phyloP scores from a whole-genome alignment of 2,329 filamentous ascomycete genomes.

The Calonectria multiphialidica region DNA sequence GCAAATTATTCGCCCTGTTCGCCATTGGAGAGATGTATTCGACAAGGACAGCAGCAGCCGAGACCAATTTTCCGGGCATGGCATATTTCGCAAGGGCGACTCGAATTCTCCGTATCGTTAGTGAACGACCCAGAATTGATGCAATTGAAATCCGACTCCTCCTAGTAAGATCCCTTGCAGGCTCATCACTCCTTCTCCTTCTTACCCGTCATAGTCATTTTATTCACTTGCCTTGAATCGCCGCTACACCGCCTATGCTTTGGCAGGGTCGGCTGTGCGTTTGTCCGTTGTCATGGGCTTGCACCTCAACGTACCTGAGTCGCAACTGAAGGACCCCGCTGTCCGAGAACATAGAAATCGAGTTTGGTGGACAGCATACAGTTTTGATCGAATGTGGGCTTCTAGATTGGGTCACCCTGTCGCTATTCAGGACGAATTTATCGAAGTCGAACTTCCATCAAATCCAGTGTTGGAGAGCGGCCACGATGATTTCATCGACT shows the following conservation, averaged over 20 bases:
- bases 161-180: slow-evolving; percentile 49
- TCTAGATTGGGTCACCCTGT: slow-evolving; percentile 62
- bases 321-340: slow-evolving; percentile 52
- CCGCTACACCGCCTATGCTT: slow-evolving; percentile 56
- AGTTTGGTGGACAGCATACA: slow-evolving; percentile 59
- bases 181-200: background rate
- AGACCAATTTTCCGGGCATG: slow-evolving; percentile 55
- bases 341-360: slow-evolving; percentile 54
- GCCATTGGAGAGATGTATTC: slow-evolving; percentile 61
- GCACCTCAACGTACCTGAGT: slow-evolving; percentile 53
- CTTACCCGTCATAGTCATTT: slow-evolving; percentile 48
- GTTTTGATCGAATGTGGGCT: slow-evolving; percentile 60
- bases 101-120: slow-evolving; percentile 51
- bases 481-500: slow-evolving; percentile 48
- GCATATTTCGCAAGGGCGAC: slow-evolving; percentile 57
- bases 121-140: slow-evolving; percentile 57
- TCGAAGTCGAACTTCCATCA: slow-evolving; percentile 57
- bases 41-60: slow-evolving; percentile 49
- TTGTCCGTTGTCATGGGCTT: slow-evolving; percentile 58
- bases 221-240: slow-evolving; percentile 59
- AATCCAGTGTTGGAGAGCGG: slow-evolving; percentile 43
- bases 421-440: slow-evolving; percentile 61
- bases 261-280: slow-evolving; percentile 59
- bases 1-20: slow-evolving; percentile 58
- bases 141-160: slow-evolving; percentile 58